Conservation (phyloP, 805 yeast species). For the Teunomyces panamensis region DNA sequence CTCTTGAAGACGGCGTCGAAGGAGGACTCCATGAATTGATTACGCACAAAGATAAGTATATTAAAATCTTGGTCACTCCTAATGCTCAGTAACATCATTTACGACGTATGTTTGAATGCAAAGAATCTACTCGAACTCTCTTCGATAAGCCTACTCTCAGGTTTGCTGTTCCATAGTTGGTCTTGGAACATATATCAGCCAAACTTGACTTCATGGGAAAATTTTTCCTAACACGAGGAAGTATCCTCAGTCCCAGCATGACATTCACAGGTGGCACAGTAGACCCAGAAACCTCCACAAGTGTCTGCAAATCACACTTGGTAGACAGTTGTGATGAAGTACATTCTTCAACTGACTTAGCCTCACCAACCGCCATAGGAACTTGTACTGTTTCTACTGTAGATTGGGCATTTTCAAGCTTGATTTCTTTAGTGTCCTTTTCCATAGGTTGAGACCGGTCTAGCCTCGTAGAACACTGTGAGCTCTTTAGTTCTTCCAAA, state of each 20-base stretch:
- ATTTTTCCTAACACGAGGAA: no score
- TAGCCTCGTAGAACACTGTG: constrained; percentile 2
- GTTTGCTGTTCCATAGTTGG: background rate
- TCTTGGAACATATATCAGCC: constrained; percentile 11
- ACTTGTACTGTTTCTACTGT: background rate
- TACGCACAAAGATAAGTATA: constrained; percentile 4
- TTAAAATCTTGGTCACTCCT: constrained; percentile 3
- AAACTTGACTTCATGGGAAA: background rate
- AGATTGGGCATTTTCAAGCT: background rate
- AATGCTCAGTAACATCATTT: background rate
- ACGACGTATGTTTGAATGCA: constrained; percentile 13
- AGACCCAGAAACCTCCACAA: no score
- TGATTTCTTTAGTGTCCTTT: background rate
- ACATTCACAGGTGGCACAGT: no score
- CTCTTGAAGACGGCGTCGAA: constrained; percentile 2
- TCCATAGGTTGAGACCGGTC: background rate
- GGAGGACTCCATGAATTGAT: constrained; percentile 1
- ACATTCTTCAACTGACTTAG: no score
- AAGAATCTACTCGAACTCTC: constrained; percentile 20
- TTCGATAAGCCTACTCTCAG: constrained; percentile 26
- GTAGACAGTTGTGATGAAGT: no score
- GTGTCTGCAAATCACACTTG: no score
- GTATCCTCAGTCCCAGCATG: no score
- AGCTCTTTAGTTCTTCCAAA: constrained; percentile 8
- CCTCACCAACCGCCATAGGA: background rate